These are phyloP conservation scores for Dipodascus geniculatus DNA, from an alignment of 805 yeast species.

Conservation along the genomic window DNA sequence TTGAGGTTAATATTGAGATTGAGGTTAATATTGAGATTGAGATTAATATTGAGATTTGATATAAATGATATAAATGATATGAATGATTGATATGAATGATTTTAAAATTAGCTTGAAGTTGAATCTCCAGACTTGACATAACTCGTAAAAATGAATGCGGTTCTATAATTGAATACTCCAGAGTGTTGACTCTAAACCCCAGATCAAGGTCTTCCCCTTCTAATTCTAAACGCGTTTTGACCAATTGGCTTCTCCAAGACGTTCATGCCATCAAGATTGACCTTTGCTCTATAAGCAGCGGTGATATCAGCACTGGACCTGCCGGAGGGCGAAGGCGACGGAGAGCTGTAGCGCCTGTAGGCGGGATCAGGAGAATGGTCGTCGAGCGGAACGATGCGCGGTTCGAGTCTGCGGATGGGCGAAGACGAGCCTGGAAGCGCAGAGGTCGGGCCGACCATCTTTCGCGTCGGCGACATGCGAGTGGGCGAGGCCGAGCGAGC, in stretches of 20 bases:
- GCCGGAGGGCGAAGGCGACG: neutral
- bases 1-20: no score
- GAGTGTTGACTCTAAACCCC: no score
- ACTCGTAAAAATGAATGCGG: no score
- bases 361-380: neutral
- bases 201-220: constrained; percentile 1
- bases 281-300: neutral
- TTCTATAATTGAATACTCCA: no score
- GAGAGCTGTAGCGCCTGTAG: neutral
- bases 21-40: no score
- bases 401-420: neutral
- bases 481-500: neutral
- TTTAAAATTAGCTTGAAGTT: no score
- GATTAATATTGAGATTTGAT: no score
- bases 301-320: neutral
- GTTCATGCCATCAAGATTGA: neutral
- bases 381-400: neutral
- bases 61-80: no score
- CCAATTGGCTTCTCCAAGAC: constrained; percentile 7
- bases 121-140: no score
- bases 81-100: no score
- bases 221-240: constrained; percentile 7
- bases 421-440: neutral
- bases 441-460: neutral
- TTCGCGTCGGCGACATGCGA: neutral